Evolutionary conservation across 768 basidiomycete species (phyloP), one percentile per base, ranked within the genome.

Genomic region (Trametes elegans): DNA sequence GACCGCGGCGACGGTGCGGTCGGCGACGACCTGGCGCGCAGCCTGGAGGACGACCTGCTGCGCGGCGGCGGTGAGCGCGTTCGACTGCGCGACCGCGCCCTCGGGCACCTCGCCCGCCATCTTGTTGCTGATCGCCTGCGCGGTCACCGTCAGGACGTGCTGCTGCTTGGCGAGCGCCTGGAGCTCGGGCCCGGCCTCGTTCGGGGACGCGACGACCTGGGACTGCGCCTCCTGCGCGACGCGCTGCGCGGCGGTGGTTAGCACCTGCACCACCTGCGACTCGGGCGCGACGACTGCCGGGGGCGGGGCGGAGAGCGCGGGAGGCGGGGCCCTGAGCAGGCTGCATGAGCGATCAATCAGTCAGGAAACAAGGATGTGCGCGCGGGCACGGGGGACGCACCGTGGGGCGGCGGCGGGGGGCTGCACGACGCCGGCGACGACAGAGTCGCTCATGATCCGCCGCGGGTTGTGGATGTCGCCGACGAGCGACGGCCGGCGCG

Each of bases 1-100:
- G 21, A 76, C 76, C 2, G 73, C 73, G 3, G 72, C 76, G 10
- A 74, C 74, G 7, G 78, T 74, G 27, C 75, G 76, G 56, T 81
- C 80, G 16, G 79, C 77, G 19, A 76, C 80, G 18, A 81, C 80
- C 50, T 81, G 79, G 45, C 78, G 77, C 14, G 80, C 90, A 24
- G 90, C 90, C 64, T 88, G 84, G 29, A 90, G 76, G 41, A 93
- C 90, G 52, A 92, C 85, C 55, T 89, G 84, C 62, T 89, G 87
- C 16, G 88, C 90, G 4, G 89, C 90, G 11, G 82, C 83, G 5
- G 87, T 88, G 55, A 91, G 76, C 18, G 64, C 81, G 70, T 65
- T 84, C 70, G 71, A 71, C 48, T 80, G 78, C 34, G 76, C 63
- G 46, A 76, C 49, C 11, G 61, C 76, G 42, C 73, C 79, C n/a